Evolutionary conservation across 1,139 yeast species (phyloP).

Genomic region (Geotrichum aggregatum): DNA sequence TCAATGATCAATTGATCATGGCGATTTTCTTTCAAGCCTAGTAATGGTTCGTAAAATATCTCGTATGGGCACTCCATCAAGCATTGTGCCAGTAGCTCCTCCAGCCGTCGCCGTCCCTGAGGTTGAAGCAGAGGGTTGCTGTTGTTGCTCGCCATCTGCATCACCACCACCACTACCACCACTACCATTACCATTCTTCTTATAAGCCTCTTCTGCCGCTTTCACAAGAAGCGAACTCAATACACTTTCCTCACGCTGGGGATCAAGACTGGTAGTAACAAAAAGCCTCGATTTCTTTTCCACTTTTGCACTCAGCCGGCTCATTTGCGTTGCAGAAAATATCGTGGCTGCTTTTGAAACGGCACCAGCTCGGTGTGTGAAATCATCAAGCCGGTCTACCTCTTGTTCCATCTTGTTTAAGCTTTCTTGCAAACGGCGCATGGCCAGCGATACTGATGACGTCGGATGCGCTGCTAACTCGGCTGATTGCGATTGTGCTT

Average conservation of each 20-base stretch:
- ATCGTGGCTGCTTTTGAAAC: constrained; percentile 9
- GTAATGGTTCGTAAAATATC: constrained; percentile 21
- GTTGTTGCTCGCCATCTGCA: background rate
- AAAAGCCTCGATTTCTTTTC: background rate
- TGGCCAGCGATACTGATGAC: background rate
- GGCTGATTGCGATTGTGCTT: too few relatives aligned
- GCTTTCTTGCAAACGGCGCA: constrained; percentile 3
- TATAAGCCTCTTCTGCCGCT: constrained; percentile 9
- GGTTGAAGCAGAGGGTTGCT: background rate
- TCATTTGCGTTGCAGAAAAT: constrained; percentile 13
- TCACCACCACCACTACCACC: background rate
- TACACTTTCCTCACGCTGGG: constrained; percentile 10
- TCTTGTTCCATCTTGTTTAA: constrained; percentile 13
- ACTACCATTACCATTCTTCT: background rate
- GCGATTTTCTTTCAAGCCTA: constrained; percentile 15
- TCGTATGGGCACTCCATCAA: constrained; percentile 6
- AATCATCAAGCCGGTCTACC: constrained; percentile 16
- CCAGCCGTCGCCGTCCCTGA: too few relatives aligned
- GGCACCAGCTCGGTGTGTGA: constrained; percentile 13
- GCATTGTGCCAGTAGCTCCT: background rate
- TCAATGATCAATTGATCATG: too few relatives aligned
- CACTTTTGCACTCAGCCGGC: background rate
- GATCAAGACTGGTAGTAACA: background rate
- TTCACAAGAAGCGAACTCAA: constrained; percentile 7
- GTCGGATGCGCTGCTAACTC: background rate